These are phyloP conservation scores for Neurospora sp. DNA, from an alignment of 495 filamentous ascomycete species.

Conservation along the genomic window DNA sequence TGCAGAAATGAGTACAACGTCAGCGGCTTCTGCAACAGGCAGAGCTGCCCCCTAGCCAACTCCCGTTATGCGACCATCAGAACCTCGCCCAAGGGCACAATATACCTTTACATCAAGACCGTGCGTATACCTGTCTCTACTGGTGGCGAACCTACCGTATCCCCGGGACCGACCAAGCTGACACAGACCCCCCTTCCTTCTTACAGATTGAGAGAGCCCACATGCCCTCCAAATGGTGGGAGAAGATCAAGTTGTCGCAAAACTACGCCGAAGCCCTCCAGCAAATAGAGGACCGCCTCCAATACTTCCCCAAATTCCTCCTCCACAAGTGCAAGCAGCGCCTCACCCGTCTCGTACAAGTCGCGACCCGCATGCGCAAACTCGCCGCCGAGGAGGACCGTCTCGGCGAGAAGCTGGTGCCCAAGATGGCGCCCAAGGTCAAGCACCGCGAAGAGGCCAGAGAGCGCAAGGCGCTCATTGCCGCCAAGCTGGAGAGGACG, in stretches of 20 bases:
- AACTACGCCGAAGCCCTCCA: constrained; percentile 80
- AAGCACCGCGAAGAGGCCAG: constrained; percentile 77
- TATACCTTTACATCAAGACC: constrained; percentile 98
- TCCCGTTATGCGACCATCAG: constrained; percentile 92
- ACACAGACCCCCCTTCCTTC: background rate
- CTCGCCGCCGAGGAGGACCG: constrained; percentile 81
- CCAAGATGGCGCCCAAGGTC: constrained; percentile 87
- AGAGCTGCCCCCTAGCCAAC: constrained; percentile 92
- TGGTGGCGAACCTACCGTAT: background rate
- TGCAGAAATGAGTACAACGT: constrained; percentile 85
- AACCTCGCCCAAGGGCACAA: constrained; percentile 62
- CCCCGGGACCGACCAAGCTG: background rate
- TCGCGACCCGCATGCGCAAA: constrained; percentile 73
- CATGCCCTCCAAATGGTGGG: constrained; percentile 88
- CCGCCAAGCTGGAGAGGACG: constrained; percentile 89
- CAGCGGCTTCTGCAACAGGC: constrained; percentile 87
- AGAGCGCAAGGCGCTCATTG: constrained; percentile 86
- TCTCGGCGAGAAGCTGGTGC: constrained; percentile 82
- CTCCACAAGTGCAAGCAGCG: constrained; percentile 97
- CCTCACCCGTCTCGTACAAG: constrained; percentile 86
- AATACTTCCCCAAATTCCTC: constrained; percentile 95
- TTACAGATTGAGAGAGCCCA: constrained; percentile 61
- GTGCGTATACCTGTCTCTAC: constrained; percentile 26
- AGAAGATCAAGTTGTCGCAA: constrained; percentile 77
- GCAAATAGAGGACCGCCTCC: constrained; percentile 79